phyloP scores from a whole-genome alignment of 805 yeast genomes.

The Kluyveromyces nonfermentans region DNA sequence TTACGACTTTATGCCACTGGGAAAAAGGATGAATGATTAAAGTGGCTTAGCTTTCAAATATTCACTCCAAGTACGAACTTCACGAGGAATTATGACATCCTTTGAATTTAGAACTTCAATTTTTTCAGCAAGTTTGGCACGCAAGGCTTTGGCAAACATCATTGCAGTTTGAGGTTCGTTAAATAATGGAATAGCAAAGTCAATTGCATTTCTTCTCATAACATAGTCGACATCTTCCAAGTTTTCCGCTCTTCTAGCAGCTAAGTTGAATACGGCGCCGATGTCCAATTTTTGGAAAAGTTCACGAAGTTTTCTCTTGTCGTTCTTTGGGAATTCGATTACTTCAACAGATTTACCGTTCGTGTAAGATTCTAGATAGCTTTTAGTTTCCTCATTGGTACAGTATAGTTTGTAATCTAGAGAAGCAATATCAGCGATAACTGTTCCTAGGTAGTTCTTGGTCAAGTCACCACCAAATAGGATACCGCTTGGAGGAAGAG shows the following conservation, averaged over 20 bases:
- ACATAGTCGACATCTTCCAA: conserved; percentile 84
- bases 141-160: conserved; percentile 76
- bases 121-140: conserved; percentile 51
- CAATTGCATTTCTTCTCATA: conserved; percentile 99
- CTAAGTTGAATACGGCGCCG: conserved; percentile 84
- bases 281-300: conserved; percentile 82
- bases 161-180: conserved; percentile 92
- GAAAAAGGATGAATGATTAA: conserved; percentile 10
- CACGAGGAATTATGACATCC: conserved; percentile 59
- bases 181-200: conserved; percentile 91
- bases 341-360: conserved; percentile 37
- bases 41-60: conserved; percentile 92
- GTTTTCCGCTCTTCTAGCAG: conserved; percentile 78
- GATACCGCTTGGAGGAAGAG: conserved; percentile 81
- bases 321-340: conserved; percentile 86
- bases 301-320: conserved; percentile 88
- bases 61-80: conserved; percentile 95
- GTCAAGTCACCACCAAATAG: conserved; percentile 90
- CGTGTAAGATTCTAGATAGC: conserved; percentile 49
- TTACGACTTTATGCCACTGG: background rate
- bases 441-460: conserved; percentile 59
- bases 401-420: conserved; percentile 72
- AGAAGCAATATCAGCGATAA: conserved; percentile 58
- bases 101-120: conserved; percentile 38
- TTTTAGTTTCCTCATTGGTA: conserved; percentile 63